Evolutionary conservation across 495 filamentous ascomycete species (phyloP), one percentile per base, ranked within the genome.

Genomic region (Daldinia caldariorum): DNA sequence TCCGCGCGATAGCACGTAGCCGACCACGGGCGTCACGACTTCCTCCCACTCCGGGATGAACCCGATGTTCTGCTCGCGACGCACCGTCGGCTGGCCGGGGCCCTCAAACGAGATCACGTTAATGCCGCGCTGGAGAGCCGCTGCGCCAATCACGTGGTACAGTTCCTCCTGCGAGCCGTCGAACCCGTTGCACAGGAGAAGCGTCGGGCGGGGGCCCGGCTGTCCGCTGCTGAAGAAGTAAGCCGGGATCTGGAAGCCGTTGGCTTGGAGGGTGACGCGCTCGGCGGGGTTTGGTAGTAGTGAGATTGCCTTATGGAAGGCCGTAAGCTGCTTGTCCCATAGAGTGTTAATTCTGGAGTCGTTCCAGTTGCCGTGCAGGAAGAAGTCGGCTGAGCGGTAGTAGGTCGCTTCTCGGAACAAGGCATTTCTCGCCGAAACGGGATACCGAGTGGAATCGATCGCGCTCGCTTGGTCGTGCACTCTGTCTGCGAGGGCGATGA

Each of bases 291-390:
- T 62, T 12, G 76, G 76, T 0, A 83, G 64, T 1, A 75, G 37
- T 8, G 79, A 72, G 38, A 90, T 83, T 12, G 83, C 83, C 69
- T 86, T 85, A 75, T 87, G 84, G 39, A 90, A 90, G 38, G 87
- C 82, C 16, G 86, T 82, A 61, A 91, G 90, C 76, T 92, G 90
- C 74, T 86, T 87, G 67, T 89, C 86, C 77, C 89, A 92, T 75
- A 86, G 85, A 51, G 86, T 82, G 72, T 88, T 89, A 76, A 80
- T 78, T 9, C 74, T 60, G 0, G 74, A 67, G 53, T 82, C 76
- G 14, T 45, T 69, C 63, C 38, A 73, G 53, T 84, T 82, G 14
- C 78, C 79, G 60, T 83, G 82, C 26, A 82, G 70, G 67, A 64
- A 84, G 74, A 82, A 83, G 61, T 83, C 80, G 6, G 83, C 82